Percentiles rank a stretch among this genome's conserved stretches.
Conservation (phyloP, 768 basidiomycete species). For the Russula sp. region DNA sequence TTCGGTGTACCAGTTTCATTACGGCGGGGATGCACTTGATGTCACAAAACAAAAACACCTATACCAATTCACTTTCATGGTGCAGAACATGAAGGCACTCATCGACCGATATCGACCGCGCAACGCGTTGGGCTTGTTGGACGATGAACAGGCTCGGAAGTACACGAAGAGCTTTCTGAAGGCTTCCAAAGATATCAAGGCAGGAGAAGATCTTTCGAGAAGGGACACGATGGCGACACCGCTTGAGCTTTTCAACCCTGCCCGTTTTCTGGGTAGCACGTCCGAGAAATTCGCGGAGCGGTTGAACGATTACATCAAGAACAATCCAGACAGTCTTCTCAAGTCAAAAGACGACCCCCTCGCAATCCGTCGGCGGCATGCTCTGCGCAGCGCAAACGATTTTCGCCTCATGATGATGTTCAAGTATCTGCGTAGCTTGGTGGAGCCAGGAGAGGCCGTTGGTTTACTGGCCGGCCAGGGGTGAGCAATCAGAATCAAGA, state of each 20-base stretch:
- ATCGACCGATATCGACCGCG: constrained; percentile 63
- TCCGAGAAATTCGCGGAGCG: constrained; percentile 87
- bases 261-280: constrained; percentile 75
- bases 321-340: constrained; percentile 55
- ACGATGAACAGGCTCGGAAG: constrained; percentile 55
- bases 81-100: constrained; percentile 75
- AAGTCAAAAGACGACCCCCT: constrained; percentile 37
- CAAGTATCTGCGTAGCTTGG: constrained; percentile 88
- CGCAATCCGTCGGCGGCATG: constrained; percentile 37
- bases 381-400: constrained; percentile 40
- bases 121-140: constrained; percentile 47
- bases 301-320: constrained; percentile 69
- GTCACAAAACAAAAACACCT: constrained; percentile 97
- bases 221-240: constrained; percentile 62
- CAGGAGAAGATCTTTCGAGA: constrained; percentile 38
- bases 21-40: constrained; percentile 94
- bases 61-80: constrained; percentile 88
- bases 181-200: constrained; percentile 43
- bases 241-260: constrained; percentile 70
- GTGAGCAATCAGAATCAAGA: constrained; percentile 38
- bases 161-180: constrained; percentile 93
- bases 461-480: constrained; percentile 95
- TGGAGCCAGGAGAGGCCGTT: constrained; percentile 98
- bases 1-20: constrained; percentile 91
- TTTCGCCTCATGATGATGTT: constrained; percentile 85